phyloP scores from a whole-genome alignment of 2,329 filamentous ascomycete species.

The Paraphaeosphaeria sporulosa region DNA sequence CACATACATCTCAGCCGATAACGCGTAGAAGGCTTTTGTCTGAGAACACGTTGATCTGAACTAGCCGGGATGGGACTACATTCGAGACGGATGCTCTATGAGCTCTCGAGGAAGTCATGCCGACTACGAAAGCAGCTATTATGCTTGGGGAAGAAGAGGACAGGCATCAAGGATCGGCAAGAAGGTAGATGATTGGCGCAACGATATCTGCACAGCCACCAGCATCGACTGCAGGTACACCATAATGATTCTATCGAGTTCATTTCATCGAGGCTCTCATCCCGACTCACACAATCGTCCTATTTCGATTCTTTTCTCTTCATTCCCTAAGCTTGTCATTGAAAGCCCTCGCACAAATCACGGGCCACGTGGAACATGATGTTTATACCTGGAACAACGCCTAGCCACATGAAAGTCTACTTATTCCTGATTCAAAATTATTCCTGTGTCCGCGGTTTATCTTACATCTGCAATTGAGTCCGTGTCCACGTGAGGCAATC shows the following conservation, averaged over 20 bases:
- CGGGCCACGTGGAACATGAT: too few relatives aligned
- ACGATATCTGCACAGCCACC: not conserved
- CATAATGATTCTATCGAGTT: not conserved
- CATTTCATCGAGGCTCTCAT: not conserved
- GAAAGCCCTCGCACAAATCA: not conserved
- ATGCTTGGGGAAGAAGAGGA: not conserved
- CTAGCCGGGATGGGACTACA: not conserved
- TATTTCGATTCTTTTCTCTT: not conserved
- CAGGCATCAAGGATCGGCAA: not conserved
- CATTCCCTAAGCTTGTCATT: not conserved
- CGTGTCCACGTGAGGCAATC: too few relatives aligned
- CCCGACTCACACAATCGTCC: not conserved
- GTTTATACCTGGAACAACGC: too few relatives aligned
- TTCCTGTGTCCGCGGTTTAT: too few relatives aligned
- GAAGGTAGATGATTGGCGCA: not conserved
- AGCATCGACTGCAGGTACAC: not conserved
- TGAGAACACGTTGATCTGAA: not conserved
- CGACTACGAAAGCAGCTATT: not conserved
- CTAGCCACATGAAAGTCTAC: too few relatives aligned
- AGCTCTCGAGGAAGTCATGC: not conserved
- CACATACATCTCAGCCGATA: constrained; percentile 11
- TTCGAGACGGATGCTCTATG: not conserved
- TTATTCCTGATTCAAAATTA: too few relatives aligned
- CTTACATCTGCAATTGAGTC: too few relatives aligned
- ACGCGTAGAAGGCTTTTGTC: not conserved